Conservation (phyloP, 2,329 filamentous ascomycete species). For the Fonsecaea pugnacius region DNA sequence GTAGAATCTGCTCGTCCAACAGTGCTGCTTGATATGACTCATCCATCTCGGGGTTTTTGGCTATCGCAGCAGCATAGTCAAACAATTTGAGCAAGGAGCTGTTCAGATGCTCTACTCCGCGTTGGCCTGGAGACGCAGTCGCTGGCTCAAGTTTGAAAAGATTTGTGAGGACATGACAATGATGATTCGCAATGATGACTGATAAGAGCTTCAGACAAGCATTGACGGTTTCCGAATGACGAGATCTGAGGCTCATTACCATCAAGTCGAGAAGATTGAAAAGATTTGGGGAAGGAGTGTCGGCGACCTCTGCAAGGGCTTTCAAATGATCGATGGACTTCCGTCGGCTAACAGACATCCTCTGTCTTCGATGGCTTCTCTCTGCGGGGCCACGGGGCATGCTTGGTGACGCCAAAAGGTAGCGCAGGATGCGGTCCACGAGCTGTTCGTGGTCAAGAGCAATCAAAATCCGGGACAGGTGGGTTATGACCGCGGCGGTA, state of each 20-base stretch:
- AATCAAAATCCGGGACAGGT: conserved; percentile 86
- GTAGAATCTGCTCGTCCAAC: conserved; percentile 41
- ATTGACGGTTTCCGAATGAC: conserved; percentile 84
- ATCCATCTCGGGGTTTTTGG: conserved; percentile 46
- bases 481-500: conserved; percentile 92
- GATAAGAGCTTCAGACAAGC: conserved; percentile 87
- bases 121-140: conserved; percentile 60
- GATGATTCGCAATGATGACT: conserved; percentile 83
- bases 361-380: conserved; percentile 35
- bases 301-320: conserved; percentile 74
- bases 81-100: conserved; percentile 47
- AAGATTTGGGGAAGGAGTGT: conserved; percentile 77
- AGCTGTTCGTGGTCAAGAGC: conserved; percentile 91
- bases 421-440: conserved; percentile 90
- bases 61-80: conserved; percentile 44
- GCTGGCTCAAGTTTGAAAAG: conserved; percentile 60
- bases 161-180: conserved; percentile 79
- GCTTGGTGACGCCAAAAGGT: conserved; percentile 77
- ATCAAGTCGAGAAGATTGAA: conserved; percentile 95
- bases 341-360: conserved; percentile 67
- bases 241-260: conserved; percentile 79
- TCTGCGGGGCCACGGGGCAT: conserved; percentile 42
- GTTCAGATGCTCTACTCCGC: conserved; percentile 47
- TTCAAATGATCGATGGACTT: conserved; percentile 88
- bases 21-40: conserved; percentile 51